Base-by-base conservation (phyloP, 768 basidiomycete species). In the Cystobasidium tubakii region DNA sequence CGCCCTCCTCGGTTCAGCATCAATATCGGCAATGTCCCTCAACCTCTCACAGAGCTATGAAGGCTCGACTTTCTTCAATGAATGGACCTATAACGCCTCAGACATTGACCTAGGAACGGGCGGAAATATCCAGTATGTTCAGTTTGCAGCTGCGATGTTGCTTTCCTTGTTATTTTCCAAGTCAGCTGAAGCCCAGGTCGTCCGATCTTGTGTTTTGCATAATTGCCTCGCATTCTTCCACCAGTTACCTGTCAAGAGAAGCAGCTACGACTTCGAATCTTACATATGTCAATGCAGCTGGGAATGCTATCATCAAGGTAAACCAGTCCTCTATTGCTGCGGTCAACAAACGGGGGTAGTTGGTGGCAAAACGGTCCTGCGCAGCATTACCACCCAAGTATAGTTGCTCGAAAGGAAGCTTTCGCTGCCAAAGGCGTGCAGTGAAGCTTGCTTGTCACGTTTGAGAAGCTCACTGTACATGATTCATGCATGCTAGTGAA, bases 221-320 rank as follows among this genome's bases (percentile, higher is more conserved):
- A 39, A 44, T 31, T 23, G n/a, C 23, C 21, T 53, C 66, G 33
- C 62, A n/a, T 36, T 42, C 42, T 12, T 53, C 15, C 64, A 10
- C 12, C 69, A 71, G 69, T 53, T 71, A 71, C 54, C 69, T 71
- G 19, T 55, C 50, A 23, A 53, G 69, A 53, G 54, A 55, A 55
- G 69, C 71, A 1, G 23, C 60, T 54, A 43, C 29, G 27, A 55
- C 70, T 17, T 50, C 66, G 1, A 43, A 53, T 39, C 69, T 74
- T 12, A 74, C 74, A 31, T 74, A 69, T 42, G 33, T 74, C 66
- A 67, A 70, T 62, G 7, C 54, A n/a, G 73, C 73, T 44, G 62
- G 73, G 9, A 54, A 66, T 34, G 65, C 70, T 25, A 67, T 53
- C 65, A 72, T 31, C 27, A 75, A 31, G 73, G 76, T 62, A 33